phyloP scores from a whole-genome alignment of 1,284 basidiomycete genomes.

The Meira nashicola region DNA sequence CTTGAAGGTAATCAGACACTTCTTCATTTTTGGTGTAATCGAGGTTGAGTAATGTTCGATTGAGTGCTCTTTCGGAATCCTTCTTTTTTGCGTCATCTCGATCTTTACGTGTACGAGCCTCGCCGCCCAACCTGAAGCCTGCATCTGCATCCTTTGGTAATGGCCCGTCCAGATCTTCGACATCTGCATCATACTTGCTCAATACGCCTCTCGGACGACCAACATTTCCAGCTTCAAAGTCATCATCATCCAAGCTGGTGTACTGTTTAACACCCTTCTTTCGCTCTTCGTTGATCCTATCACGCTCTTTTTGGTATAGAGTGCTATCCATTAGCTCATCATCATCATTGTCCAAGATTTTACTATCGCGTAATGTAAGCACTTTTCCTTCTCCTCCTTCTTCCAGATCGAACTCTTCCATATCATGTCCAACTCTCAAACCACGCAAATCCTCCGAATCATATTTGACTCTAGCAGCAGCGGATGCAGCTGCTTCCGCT shows the following conservation, averaged over 20 bases:
- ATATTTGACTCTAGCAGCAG: slow-evolving; percentile 62
- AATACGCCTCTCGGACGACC: slow-evolving; percentile 79
- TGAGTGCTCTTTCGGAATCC: slow-evolving; percentile 62
- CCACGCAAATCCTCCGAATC: slow-evolving; percentile 69
- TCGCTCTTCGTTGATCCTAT: slow-evolving; percentile 71
- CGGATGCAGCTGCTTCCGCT: slow-evolving; percentile 59
- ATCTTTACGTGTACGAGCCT: slow-evolving; percentile 35
- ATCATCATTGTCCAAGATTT: slow-evolving; percentile 90
- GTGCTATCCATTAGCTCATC: slow-evolving; percentile 94
- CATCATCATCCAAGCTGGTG: slow-evolving; percentile 93
- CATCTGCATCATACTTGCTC: slow-evolving; percentile 87
- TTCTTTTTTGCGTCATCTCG: slow-evolving; percentile 57
- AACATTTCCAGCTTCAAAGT: slow-evolving; percentile 60
- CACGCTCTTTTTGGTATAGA: slow-evolving; percentile 76
- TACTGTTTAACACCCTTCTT: slow-evolving; percentile 87
- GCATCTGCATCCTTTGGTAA: slow-evolving; percentile 19
- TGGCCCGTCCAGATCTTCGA: slow-evolving; percentile 55
- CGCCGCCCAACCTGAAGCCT: slow-evolving; percentile 32
- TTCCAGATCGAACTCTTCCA: slow-evolving; percentile 69
- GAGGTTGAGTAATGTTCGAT: slow-evolving; percentile 76
- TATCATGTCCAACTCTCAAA: slow-evolving; percentile 90
- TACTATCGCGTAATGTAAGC: slow-evolving; percentile 90
- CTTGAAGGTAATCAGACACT: slow-evolving; percentile 78
- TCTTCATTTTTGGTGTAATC: slow-evolving; percentile 84
- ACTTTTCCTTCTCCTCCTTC: slow-evolving; percentile 83